Conservation (phyloP, 176 grass and related monocot species). For the Ampelocalamus luodianensis region DNA sequence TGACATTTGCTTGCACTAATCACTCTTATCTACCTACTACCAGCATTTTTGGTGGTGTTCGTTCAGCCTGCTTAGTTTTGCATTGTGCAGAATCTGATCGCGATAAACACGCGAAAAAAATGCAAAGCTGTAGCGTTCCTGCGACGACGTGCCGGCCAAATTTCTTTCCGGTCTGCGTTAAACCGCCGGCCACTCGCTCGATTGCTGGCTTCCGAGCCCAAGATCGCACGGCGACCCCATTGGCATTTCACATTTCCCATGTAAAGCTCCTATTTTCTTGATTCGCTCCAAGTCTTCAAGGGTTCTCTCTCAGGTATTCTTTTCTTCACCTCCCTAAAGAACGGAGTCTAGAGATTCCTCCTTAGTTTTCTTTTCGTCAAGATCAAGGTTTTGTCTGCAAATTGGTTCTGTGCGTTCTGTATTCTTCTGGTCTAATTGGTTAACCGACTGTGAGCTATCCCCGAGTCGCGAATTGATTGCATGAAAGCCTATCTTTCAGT, state of each 20-base stretch:
- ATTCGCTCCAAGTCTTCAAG: no score
- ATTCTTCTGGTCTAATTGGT: background rate
- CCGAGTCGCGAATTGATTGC: background rate
- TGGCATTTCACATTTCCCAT: background rate
- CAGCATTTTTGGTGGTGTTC: background rate
- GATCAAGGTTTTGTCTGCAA: background rate
- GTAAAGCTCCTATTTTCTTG: background rate
- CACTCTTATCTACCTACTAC: no score
- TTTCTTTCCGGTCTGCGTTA: background rate
- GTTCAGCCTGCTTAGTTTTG: background rate
- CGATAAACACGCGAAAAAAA: no score
- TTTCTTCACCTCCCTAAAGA: background rate
- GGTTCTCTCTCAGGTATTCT: background rate
- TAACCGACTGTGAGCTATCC: background rate
- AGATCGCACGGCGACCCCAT: background rate
- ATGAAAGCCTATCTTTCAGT: background rate
- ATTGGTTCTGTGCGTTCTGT: background rate
- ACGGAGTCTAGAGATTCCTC: background rate
- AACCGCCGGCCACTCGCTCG: background rate
- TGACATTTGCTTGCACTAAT: background rate
- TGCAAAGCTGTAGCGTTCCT: no score
- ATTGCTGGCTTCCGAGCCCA: background rate
- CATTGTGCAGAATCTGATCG: no score
- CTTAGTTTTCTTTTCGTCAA: no score
- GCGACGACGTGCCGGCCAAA: no score